Conservation (phyloP, 345 rosid species). For the thale cress (Arabidopsis thaliana) region TAIR10.1 NC_003076.8:206001-206500, state of each 20-base stretch:
- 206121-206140: background rate
- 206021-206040: background rate
- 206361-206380: slow-evolving; percentile 42
- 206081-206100: background rate
- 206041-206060: background rate
- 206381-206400: background rate
- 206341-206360: slow-evolving; percentile 28
- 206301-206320: background rate
- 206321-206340: slow-evolving; percentile 31
- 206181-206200: slow-evolving; percentile 40
- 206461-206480: slow-evolving; percentile 25
- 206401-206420: background rate
- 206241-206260: slow-evolving; percentile 33
- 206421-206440: slow-evolving; percentile 22
- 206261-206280: slow-evolving; percentile 39
- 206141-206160: slow-evolving; percentile 5
- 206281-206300: slow-evolving; percentile 11
- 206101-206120: slow-evolving; percentile 12
- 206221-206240: slow-evolving; percentile 19
- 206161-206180: background rate
- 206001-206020: slow-evolving; percentile 20
- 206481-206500: slow-evolving; percentile 19
- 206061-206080: background rate
- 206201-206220: background rate
- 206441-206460: slow-evolving; percentile 35